A percentile compares a stretch with the other conserved stretches of the same genome.
These are phyloP conservation scores for Neonectria magnoliae DNA, from an alignment of 2,329 filamentous ascomycete genomes.

Conservation along the genomic window DNA sequence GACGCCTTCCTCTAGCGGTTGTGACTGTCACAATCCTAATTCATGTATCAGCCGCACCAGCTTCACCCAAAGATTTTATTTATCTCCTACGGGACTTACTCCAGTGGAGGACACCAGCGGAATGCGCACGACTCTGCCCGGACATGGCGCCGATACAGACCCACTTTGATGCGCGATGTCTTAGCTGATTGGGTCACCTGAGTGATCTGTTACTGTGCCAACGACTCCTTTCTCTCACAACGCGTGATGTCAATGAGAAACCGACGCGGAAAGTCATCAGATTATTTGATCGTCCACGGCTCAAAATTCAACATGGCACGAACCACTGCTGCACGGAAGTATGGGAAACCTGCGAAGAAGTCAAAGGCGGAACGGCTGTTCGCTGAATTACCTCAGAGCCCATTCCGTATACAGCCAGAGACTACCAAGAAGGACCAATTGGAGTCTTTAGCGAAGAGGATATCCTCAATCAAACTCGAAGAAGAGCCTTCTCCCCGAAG, in stretches of 20 bases:
- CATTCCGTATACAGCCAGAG: constrained; percentile 48
- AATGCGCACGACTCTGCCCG: background rate
- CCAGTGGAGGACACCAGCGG: background rate
- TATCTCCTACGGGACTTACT: background rate
- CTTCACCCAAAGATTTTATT: background rate
- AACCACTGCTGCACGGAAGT: constrained; percentile 56
- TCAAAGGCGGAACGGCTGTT: constrained; percentile 60
- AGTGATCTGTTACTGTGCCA: constrained; percentile 14
- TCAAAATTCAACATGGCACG: constrained; percentile 55
- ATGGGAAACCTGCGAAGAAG: constrained; percentile 61
- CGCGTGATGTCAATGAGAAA: background rate
- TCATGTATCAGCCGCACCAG: background rate
- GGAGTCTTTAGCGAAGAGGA: constrained; percentile 47
- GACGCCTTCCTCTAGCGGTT: background rate
- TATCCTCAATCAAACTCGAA: constrained; percentile 46
- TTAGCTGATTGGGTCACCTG: constrained; percentile 5
- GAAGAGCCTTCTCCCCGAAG: constrained; percentile 27
- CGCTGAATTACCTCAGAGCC: constrained; percentile 62
- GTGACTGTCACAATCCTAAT: background rate
- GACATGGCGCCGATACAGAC: background rate
- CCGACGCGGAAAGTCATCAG: background rate
- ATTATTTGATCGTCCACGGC: background rate
- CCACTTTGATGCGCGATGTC: background rate
- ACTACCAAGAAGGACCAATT: constrained; percentile 40
- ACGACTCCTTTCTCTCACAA: background rate